phyloP scores from a whole-genome alignment of 768 basidiomycete species.

The Termitomyces sp. region DNA sequence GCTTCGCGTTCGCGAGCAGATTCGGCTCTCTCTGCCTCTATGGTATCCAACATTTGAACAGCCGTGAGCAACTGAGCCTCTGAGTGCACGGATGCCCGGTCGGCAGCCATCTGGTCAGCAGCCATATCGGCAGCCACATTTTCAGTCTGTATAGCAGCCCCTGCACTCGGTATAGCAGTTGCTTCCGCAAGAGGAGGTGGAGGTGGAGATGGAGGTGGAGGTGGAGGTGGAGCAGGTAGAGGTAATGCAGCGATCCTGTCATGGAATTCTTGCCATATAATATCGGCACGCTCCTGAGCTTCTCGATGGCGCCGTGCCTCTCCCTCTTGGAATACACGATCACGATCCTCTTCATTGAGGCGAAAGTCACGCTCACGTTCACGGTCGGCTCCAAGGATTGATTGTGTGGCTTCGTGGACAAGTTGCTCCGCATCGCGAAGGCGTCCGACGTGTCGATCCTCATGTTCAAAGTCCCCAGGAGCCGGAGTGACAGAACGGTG shows the following conservation, averaged over 20 bases:
- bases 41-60: constrained; percentile 53
- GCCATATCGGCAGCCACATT: constrained; percentile 31
- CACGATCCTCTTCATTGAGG: constrained; percentile 60
- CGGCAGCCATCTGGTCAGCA: constrained; percentile 34
- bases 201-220: constrained; percentile 10
- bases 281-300: constrained; percentile 46
- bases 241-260: constrained; percentile 35
- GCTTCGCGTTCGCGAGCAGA: constrained; percentile 51
- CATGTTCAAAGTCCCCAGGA: constrained; percentile 37
- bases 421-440: constrained; percentile 48
- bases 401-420: constrained; percentile 43
- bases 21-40: constrained; percentile 59
- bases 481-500: constrained; percentile 36
- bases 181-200: not conserved
- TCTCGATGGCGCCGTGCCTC: constrained; percentile 60
- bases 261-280: constrained; percentile 39
- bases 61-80: constrained; percentile 28
- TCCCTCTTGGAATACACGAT: constrained; percentile 55
- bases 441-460: constrained; percentile 52
- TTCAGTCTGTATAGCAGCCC: constrained; percentile 15
- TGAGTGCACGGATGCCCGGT: constrained; percentile 32
- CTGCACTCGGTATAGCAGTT: not conserved
- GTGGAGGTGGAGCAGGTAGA: constrained; percentile 16
- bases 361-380: constrained; percentile 64
- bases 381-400: constrained; percentile 58